Percentiles rank a stretch among this genome's conserved stretches.
Evolutionary conservation across 1,139 yeast species (phyloP).

Genomic region (Debaryomycetaceae sp.): DNA sequence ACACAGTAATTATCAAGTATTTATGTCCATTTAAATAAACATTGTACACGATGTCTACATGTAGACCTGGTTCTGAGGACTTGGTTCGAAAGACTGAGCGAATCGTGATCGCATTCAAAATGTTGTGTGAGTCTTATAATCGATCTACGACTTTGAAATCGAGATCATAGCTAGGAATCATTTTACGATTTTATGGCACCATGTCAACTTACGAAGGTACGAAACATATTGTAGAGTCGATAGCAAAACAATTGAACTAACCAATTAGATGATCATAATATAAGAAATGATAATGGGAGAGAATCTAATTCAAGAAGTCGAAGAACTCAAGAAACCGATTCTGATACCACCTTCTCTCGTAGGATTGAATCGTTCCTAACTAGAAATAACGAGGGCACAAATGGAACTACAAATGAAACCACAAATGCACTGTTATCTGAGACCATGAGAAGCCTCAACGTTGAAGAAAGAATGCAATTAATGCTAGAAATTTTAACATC

Average conservation of each 20-base stretch:
- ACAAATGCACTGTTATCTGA: slow-evolving; percentile 22
- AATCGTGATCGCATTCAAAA: too few relatives aligned
- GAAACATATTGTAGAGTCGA: slow-evolving; percentile 11
- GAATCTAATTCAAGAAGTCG: slow-evolving; percentile 23
- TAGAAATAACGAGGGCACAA: slow-evolving; percentile 11
- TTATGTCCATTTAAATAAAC: neutral
- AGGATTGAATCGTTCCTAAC: slow-evolving; percentile 35
- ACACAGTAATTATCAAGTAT: neutral
- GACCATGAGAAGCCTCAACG: slow-evolving; percentile 30
- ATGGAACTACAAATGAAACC: slow-evolving; percentile 7
- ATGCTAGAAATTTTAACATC: slow-evolving; percentile 27
- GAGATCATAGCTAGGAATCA: neutral
- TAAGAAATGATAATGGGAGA: slow-evolving; percentile 8
- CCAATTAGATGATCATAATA: slow-evolving; percentile 32
- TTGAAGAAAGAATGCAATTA: slow-evolving; percentile 31
- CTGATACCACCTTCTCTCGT: slow-evolving; percentile 11
- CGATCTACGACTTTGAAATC: neutral
- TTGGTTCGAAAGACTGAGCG: neutral
- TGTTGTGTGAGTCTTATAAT: neutral
- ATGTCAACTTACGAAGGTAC: slow-evolving; percentile 47
- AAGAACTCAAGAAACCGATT: slow-evolving; percentile 23
- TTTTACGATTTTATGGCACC: neutral
- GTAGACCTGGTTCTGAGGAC: neutral
- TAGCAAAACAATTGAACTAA: slow-evolving; percentile 15
- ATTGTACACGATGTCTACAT: neutral